Base-by-base conservation (phyloP, 1,284 basidiomycete genomes). In the Taiwanofungus camphoratus region DNA sequence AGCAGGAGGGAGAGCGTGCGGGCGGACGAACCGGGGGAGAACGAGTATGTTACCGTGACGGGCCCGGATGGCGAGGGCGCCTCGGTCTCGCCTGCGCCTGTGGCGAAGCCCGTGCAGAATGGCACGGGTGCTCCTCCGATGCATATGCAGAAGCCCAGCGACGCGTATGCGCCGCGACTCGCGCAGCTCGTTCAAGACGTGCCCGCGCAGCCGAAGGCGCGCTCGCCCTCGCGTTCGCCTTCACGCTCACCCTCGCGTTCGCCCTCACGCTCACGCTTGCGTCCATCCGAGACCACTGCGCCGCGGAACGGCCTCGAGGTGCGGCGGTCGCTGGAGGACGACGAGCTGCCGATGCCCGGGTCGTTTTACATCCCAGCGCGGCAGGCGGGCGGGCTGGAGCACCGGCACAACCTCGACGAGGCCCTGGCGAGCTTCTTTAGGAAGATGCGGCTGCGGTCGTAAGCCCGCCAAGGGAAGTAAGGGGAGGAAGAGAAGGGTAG, bases 341-440 rank as follows among this genome's bases (percentile, higher is more conserved):
- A 61, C n/a, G 65, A 63, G 26, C 48, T 68, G 45, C 53, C 37
- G 45, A 75, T 78, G 53, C 76, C 76, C 1, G 76, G 76, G 3
- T 69, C 70, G 27, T 75, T 77, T 46, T 58, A 67, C 48, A 34
- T 65, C n/a, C 45, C 50, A 12, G 44, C 40, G 36, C 39, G 36
- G 27, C 27, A 29, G 27, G n/a, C 24, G 47, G 50, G 11, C 49
- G 52, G 43, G 37, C 46, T 46, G 46, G 46, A 34, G 8, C 32
- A 16, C 13, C 32, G 18, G 32, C 32, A 34, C 13, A 7, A 8
- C 8, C 13, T 9, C 6, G 30, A 41, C 5, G 30, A 20, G 24
- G 20, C 11, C 15, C 31, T 40, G 32, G 39, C 32, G 32, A 33
- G 38, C 12, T 19, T 45, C 13, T 16, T 40, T 22, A 31, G 38